These are phyloP conservation scores for Exophiala oligosperma DNA, from an alignment of 2,329 filamentous ascomycete genomes.

Conservation along the genomic window DNA sequence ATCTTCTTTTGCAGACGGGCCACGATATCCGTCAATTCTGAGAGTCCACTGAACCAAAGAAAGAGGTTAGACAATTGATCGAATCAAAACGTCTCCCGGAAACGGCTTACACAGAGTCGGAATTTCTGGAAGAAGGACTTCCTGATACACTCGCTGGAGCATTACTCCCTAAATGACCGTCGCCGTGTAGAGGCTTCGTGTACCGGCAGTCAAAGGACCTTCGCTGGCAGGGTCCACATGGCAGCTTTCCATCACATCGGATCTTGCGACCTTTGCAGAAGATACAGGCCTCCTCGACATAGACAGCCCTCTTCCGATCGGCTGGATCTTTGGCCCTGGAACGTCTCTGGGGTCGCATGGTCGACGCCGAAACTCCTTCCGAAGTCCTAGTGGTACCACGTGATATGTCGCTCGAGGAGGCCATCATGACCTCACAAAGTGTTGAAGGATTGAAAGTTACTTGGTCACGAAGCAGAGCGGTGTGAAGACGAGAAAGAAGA, in stretches of 20 bases:
- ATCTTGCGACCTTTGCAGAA: constrained; percentile 8
- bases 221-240: constrained; percentile 1
- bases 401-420: neutral
- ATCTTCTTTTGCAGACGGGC: constrained; percentile 13
- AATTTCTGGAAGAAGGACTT: too few relatives aligned
- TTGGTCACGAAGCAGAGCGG: too few relatives aligned
- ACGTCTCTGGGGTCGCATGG: neutral
- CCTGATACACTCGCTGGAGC: neutral
- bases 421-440: too few relatives aligned
- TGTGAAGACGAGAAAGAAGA: too few relatives aligned
- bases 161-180: neutral
- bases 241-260: constrained; percentile 3
- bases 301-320: constrained; percentile 8
- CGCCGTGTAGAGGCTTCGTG: neutral
- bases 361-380: neutral
- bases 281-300: constrained; percentile 4
- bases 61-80: neutral
- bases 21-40: constrained; percentile 10
- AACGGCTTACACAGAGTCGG: too few relatives aligned
- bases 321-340: constrained; percentile 4
- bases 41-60: neutral
- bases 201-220: constrained; percentile 4
- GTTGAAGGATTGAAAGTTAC: too few relatives aligned
- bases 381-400: neutral
- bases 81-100: too few relatives aligned